These are phyloP conservation scores for Ascochyta pisi DNA, from an alignment of 2,329 filamentous ascomycete species.

Conservation along the genomic window DNA sequence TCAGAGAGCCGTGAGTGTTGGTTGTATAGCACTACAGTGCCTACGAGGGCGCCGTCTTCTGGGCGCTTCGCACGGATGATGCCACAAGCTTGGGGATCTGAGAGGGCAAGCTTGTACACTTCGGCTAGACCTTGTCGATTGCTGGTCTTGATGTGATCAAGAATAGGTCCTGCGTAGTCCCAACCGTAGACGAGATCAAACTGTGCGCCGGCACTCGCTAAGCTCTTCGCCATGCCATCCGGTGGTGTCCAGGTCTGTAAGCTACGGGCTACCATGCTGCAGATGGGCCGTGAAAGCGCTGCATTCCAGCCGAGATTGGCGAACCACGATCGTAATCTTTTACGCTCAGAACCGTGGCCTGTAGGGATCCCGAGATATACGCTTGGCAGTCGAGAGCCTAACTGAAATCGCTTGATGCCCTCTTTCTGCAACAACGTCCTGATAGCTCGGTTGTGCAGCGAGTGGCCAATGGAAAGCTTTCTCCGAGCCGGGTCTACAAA, in stretches of 20 bases:
- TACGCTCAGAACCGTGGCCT: constrained; percentile 66
- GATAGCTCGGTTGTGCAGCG: constrained; percentile 84
- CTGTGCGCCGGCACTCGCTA: constrained; percentile 74
- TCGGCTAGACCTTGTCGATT: constrained; percentile 80
- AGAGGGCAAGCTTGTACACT: constrained; percentile 78
- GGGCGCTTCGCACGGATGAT: constrained; percentile 82
- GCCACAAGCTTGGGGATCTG: constrained; percentile 74
- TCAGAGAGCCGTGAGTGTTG: constrained; percentile 71
- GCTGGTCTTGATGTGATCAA: constrained; percentile 76
- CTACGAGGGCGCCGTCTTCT: constrained; percentile 72
- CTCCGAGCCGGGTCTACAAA: constrained; percentile 87
- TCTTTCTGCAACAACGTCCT: constrained; percentile 74
- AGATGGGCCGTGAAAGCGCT: constrained; percentile 66
- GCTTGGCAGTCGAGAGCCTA: constrained; percentile 82
- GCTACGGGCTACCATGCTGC: constrained; percentile 76
- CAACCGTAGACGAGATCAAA: constrained; percentile 85
- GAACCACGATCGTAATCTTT: constrained; percentile 78
- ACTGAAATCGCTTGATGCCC: constrained; percentile 78
- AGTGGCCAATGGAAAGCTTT: constrained; percentile 88
- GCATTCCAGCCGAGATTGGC: constrained; percentile 89
- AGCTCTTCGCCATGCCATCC: constrained; percentile 75
- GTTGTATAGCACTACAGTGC: constrained; percentile 81
- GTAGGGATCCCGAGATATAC: constrained; percentile 85
- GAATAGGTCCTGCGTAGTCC: constrained; percentile 75
- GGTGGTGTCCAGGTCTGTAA: constrained; percentile 77